Base-by-base conservation (phyloP, 169 alveolate species). In the Cryptosporidium baileyi region DNA sequence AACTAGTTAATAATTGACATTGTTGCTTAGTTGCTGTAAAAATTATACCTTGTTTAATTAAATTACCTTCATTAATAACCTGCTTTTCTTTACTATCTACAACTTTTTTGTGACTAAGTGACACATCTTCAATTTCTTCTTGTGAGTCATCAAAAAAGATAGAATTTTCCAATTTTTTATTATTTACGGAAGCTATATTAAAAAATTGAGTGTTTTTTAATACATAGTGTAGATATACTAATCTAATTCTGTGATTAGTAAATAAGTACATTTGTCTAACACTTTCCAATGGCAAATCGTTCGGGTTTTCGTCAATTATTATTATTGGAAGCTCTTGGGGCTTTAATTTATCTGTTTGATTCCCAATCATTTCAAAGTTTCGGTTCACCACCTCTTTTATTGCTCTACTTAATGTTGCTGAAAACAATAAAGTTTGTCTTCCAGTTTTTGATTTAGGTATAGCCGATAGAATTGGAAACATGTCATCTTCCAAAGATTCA, bases 351-450 rank as follows among this genome's bases (percentile, higher is more conserved):
- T 6, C 41, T 15, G 51, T 11, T 11, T 13, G 9, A 19, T 63
- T 63, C 26, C 7, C 22, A 26, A 2, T 15, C 17, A 15, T 24
- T 1, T 65, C 81, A 26, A 45, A 40, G 9, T 63, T n/a, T 8
- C 8, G 6, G 1, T 19, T 9, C 26, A n/a, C 36, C 41, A 38
- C 51, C 47, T 74, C 85, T 59, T 54, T 91, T 26, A 96, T 95
- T 82, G 95, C 96, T 63, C 94, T 94, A 32, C 99, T 97, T 93
- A 96, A 94, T 3, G 99, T 98, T 1, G 99, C 99, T 38, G 99
- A 96, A 82, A 97, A 97, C 59, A 98, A 91, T 80, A 94, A 96
- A n/a, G 99, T 98, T 82, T 91, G 94, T 22, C 98, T 89, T 7
- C 97, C 93, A 9, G 74, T 80, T 24, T 52, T 40, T 19, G 91